A percentile compares a stretch with the other conserved stretches of the same genome.
phyloP scores from a whole-genome alignment of 208 protist species.

The Acanthamoeba culbertsoni region DNA sequence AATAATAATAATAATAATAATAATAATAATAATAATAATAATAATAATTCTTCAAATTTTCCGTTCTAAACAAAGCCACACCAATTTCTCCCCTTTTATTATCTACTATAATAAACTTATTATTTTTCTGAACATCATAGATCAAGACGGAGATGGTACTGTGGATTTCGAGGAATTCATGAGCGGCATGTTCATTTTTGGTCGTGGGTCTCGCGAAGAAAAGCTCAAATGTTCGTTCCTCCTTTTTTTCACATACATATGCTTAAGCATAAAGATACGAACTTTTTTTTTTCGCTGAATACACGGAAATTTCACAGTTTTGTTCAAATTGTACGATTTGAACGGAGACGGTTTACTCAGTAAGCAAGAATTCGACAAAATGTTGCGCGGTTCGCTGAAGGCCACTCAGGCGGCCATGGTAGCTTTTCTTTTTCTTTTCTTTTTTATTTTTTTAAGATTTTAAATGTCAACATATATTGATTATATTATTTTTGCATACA shows the following conservation, averaged over 20 bases:
- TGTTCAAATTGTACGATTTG: conserved; percentile 19
- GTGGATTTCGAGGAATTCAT: conserved; percentile 37
- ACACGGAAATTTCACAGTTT: neutral
- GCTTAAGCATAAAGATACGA: neutral
- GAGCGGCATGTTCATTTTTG: conserved; percentile 29
- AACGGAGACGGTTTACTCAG: neutral
- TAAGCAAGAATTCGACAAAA: neutral
- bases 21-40: too few relatives aligned
- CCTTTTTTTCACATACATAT: neutral
- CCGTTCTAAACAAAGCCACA: too few relatives aligned
- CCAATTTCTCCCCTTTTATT: neutral
- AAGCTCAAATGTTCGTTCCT: conserved; percentile 8
- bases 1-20: too few relatives aligned
- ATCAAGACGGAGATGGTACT: neutral
- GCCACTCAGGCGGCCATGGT: conserved; percentile 13
- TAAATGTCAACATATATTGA: too few relatives aligned
- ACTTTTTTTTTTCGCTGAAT: neutral
- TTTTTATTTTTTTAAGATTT: neutral
- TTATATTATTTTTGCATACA: neutral
- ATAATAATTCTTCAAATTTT: too few relatives aligned
- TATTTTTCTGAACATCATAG: too few relatives aligned
- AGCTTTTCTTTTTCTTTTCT: neutral
- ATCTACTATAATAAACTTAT: neutral
- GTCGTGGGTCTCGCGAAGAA: neutral
- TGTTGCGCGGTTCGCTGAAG: neutral